These are phyloP conservation scores for Aspergillus bertholletiae DNA, from an alignment of 495 filamentous ascomycete genomes.

Conservation along the genomic window DNA sequence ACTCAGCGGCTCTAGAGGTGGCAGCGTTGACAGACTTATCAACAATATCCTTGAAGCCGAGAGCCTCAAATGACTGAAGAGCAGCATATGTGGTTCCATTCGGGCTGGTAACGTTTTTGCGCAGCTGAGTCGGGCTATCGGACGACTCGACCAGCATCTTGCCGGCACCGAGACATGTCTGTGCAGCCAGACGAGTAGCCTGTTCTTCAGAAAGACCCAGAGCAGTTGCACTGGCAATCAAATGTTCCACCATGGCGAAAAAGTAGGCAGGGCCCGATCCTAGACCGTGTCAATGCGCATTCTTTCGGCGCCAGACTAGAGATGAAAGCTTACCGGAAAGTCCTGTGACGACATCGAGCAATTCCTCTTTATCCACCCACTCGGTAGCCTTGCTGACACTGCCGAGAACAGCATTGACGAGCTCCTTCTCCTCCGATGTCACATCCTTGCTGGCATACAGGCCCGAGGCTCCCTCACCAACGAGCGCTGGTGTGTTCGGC, in stretches of 20 bases:
- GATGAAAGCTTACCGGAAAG: slow-evolving; percentile 31
- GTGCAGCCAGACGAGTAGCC: slow-evolving; percentile 36
- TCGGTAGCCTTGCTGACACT: slow-evolving; percentile 39
- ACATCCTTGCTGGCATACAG: slow-evolving; percentile 30
- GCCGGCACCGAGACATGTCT: slow-evolving; percentile 41
- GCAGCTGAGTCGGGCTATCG: slow-evolving; percentile 34
- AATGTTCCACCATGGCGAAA: slow-evolving; percentile 44
- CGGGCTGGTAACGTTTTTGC: slow-evolving; percentile 43
- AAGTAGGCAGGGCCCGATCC: slow-evolving; percentile 43
- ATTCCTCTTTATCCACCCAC: slow-evolving; percentile 40
- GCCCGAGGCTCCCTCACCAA: slow-evolving; percentile 35
- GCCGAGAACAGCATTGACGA: slow-evolving; percentile 30
- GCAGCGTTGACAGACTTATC: slow-evolving; percentile 40
- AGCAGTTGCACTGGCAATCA: slow-evolving; percentile 35
- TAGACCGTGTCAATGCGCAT: slow-evolving; percentile 1
- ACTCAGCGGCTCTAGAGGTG: slow-evolving; percentile 31
- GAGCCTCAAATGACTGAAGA: slow-evolving; percentile 32
- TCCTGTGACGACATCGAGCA: slow-evolving; percentile 40
- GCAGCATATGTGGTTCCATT: slow-evolving; percentile 42
- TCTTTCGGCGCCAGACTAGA: background rate
- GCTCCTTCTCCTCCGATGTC: slow-evolving; percentile 28
- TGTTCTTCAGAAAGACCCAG: slow-evolving; percentile 36
- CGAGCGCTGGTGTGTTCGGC: slow-evolving; percentile 41
- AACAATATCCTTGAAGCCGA: slow-evolving; percentile 32
- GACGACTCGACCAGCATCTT: slow-evolving; percentile 37